Evolutionary conservation across 768 basidiomycete species (phyloP).

Genomic region (Lentinula boryana): DNA sequence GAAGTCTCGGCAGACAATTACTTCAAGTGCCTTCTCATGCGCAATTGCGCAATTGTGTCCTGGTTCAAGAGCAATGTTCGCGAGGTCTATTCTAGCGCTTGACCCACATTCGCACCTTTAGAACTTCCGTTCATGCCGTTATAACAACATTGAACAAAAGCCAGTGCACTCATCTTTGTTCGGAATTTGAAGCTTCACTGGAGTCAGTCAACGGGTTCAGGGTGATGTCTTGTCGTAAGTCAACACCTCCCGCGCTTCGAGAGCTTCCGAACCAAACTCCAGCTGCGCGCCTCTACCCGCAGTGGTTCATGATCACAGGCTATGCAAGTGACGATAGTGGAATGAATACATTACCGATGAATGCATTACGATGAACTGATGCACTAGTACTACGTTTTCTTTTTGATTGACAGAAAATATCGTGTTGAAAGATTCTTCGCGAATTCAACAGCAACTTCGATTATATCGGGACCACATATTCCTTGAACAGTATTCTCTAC

Average conservation of each 20-base stretch:
- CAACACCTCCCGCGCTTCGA: background rate
- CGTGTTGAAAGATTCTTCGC: background rate
- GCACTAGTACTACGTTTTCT: background rate
- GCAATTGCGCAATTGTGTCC: too few relatives aligned
- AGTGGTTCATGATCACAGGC: background rate
- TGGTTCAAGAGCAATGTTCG: too few relatives aligned
- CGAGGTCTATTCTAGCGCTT: too few relatives aligned
- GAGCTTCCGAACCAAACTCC: background rate
- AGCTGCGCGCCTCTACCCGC: background rate
- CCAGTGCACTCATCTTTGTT: too few relatives aligned
- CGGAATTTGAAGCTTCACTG: background rate
- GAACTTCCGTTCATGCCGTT: too few relatives aligned
- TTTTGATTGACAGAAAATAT: slow-evolving; percentile 7
- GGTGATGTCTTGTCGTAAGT: background rate
- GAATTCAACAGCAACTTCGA: background rate
- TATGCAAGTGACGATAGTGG: background rate
- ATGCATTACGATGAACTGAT: background rate
- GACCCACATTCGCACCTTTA: too few relatives aligned
- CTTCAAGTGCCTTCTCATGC: too few relatives aligned
- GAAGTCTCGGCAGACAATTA: background rate
- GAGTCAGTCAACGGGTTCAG: too few relatives aligned
- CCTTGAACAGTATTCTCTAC: background rate
- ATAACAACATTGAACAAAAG: too few relatives aligned
- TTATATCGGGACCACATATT: background rate
- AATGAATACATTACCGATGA: too few relatives aligned